Evolutionary conservation across 495 filamentous ascomycete genomes (phyloP).

Genomic region (Hyaloscypha bicolor): DNA sequence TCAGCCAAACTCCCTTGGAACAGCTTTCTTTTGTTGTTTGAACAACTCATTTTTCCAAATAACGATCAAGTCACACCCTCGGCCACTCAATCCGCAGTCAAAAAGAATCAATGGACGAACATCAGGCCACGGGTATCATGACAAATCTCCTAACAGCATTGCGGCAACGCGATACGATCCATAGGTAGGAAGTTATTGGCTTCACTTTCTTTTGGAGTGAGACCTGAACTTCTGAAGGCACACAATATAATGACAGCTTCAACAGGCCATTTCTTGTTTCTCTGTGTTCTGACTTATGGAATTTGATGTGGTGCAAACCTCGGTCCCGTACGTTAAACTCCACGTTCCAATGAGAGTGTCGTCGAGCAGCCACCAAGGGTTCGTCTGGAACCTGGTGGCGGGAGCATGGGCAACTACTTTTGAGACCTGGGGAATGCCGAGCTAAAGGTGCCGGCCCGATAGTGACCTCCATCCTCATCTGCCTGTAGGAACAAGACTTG

Average conservation of each 20-base stretch:
- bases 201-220: neutral
- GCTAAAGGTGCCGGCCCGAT: neutral
- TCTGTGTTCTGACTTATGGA: neutral
- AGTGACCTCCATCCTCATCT: neutral
- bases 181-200: neutral
- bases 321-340: neutral
- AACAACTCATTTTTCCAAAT: slow-evolving; percentile 2
- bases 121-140: neutral
- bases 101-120: slow-evolving; percentile 13
- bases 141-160: neutral
- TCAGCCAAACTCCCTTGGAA: neutral
- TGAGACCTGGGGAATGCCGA: slow-evolving; percentile 23
- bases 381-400: slow-evolving; percentile 11
- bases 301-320: slow-evolving; percentile 9
- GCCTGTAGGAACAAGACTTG: neutral
- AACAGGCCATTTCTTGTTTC: neutral
- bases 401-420: slow-evolving; percentile 6
- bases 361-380: neutral
- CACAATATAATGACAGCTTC: neutral
- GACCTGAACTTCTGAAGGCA: neutral
- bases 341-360: neutral
- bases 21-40: slow-evolving; percentile 6
- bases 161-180: neutral
- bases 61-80: slow-evolving; percentile 8
- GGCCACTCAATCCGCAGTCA: neutral